Conservation (phyloP, 1,284 basidiomycete genomes). For the Quambalaria eucalypti region DNA sequence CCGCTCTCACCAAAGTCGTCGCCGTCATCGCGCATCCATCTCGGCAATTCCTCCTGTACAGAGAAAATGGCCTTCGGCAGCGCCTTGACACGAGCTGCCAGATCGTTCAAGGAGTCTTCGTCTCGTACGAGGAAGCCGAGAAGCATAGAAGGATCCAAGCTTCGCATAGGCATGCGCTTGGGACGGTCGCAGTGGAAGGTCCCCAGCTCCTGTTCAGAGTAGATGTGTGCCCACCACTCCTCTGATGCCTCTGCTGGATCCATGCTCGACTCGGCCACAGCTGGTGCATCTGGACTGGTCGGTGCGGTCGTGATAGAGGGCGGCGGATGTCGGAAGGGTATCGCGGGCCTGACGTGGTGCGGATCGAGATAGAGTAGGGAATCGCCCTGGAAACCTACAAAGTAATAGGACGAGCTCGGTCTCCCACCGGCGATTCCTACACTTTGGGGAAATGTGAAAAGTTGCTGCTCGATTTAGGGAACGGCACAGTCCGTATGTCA, state of each 20-base stretch:
- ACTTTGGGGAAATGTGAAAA: conserved; percentile 83
- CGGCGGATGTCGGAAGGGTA: conserved; percentile 64
- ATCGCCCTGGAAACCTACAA: conserved; percentile 75
- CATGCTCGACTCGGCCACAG: background rate
- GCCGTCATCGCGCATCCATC: conserved; percentile 68
- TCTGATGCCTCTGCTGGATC: background rate
- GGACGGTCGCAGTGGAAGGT: conserved; percentile 84
- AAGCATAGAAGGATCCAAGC: conserved; percentile 94
- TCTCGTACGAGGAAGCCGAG: conserved; percentile 79
- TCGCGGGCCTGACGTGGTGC: conserved; percentile 72
- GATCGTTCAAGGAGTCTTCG: conserved; percentile 73
- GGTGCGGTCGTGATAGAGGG: conserved; percentile 9
- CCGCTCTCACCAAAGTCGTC: conserved; percentile 61
- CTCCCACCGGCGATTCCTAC: conserved; percentile 92
- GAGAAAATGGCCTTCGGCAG: conserved; percentile 43
- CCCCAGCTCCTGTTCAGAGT: conserved; percentile 59
- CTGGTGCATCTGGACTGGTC: background rate
- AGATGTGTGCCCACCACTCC: conserved; percentile 59
- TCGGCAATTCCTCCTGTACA: conserved; percentile 63
- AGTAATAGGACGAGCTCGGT: conserved; percentile 92
- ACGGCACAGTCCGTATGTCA: conserved; percentile 43
- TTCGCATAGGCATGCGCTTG: conserved; percentile 79
- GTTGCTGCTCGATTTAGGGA: too few species aligned
- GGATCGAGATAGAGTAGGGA: conserved; percentile 82
- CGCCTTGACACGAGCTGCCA: conserved; percentile 55